Evolutionary conservation across 2,329 filamentous ascomycete genomes (phyloP), one percentile per base, ranked within the genome.

Genomic region (Cladosporium sp.): DNA sequence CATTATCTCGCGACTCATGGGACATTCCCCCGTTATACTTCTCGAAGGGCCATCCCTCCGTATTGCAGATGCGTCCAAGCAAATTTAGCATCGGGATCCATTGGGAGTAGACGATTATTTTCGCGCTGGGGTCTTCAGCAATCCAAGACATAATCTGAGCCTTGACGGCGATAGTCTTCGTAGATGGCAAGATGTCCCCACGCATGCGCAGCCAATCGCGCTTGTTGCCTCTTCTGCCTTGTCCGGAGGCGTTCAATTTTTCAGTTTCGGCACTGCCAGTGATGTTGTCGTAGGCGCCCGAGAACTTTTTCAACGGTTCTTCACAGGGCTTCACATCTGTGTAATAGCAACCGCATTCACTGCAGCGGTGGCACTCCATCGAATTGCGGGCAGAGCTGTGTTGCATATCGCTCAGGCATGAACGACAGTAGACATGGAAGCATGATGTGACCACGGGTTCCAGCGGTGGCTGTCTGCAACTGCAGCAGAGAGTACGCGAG

Each of bases 101-200:
- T 62, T 87, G 82, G 0, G 79, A 82, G 61, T 85, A 87, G 45
- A 87, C 70, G 58, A 82, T 82, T 45, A 85, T 77, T 68, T 87
- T 87, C 39, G 77, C 76, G 0, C 72, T 52, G 0, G 74, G 72
- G 3, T 79, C 75, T 12, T 80, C 1, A 73, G 45, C 77, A 77
- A 80, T 24, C 75, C 74, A 28, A 78, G 58, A n/a, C n/a, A n/a
- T n/a, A 12, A 79, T 68, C 56, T 78, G 75, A 0, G 73, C 71
- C 54, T 79, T 79, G 65, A 76, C 64, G 0, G 76, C 77, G 8
- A 75, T 63, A 0, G 76, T 79, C 62, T 80, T 80, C 0, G 77
- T 71, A 0, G 72, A 76, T 0, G 77, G 74, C 3, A 79, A 62
- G 0, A 80, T 64, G 1, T 72, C 66, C 22, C 72, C 73, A 5